A percentile compares a stretch with the other conserved stretches of the same genome.
These are phyloP conservation scores for Calonectria montana DNA, from an alignment of 2,329 filamentous ascomycete genomes.

Conservation along the genomic window DNA sequence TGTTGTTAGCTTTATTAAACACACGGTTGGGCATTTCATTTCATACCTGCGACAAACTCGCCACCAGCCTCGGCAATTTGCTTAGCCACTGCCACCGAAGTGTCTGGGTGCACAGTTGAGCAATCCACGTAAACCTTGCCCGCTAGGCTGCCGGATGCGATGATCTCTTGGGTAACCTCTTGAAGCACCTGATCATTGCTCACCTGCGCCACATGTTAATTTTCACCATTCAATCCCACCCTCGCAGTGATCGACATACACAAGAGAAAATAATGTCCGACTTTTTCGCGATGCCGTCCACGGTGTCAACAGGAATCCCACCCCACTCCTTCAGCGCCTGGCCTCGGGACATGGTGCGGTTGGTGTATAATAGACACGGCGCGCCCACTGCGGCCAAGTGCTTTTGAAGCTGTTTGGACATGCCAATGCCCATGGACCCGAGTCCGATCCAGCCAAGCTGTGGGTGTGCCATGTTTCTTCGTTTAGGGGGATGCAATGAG, in stretches of 20 bases:
- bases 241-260: slow-evolving; percentile 33
- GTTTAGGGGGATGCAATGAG: not conserved
- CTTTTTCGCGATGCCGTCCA: slow-evolving; percentile 48
- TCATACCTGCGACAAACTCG: slow-evolving; percentile 23
- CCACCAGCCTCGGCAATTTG: slow-evolving; percentile 18
- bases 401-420: slow-evolving; percentile 55
- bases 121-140: slow-evolving; percentile 38
- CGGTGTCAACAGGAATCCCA: slow-evolving; percentile 47
- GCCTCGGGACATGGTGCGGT: slow-evolving; percentile 53
- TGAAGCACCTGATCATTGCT: slow-evolving; percentile 8
- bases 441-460: slow-evolving; percentile 45
- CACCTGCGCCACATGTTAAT: not conserved
- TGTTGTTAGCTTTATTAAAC: not conserved
- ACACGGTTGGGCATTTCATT: too few species aligned
- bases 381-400: slow-evolving; percentile 49
- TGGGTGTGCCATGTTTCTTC: slow-evolving; percentile 12
- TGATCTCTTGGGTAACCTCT: slow-evolving; percentile 14
- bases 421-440: slow-evolving; percentile 57
- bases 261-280: slow-evolving; percentile 56
- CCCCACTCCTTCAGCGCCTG: slow-evolving; percentile 47
- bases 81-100: slow-evolving; percentile 45
- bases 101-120: slow-evolving; percentile 44
- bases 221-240: not conserved
- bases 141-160: slow-evolving; percentile 5
- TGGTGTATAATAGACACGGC: slow-evolving; percentile 49